Evolutionary conservation across 2,329 filamentous ascomycete species (phyloP).

Genomic region (Beauveria pseudobassiana): DNA sequence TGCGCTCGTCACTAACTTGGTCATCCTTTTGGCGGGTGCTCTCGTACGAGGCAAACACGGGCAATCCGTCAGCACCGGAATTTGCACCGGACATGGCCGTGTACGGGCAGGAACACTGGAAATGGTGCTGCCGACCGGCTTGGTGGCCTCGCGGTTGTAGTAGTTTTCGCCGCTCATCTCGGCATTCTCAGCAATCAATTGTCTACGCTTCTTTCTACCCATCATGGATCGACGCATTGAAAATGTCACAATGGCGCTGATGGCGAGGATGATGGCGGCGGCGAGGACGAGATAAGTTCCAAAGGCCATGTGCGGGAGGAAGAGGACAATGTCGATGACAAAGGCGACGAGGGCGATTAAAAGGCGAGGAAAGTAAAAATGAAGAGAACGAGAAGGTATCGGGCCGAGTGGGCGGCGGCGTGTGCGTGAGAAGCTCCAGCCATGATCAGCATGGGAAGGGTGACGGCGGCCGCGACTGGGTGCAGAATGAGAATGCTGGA

Average conservation of each 20-base stretch:
- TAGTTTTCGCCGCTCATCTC: slow-evolving; percentile 96
- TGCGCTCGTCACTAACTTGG: slow-evolving; percentile 58
- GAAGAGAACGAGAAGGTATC: slow-evolving; percentile 77
- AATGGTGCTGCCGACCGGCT: slow-evolving; percentile 29
- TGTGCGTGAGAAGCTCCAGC: slow-evolving; percentile 80
- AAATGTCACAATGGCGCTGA: slow-evolving; percentile 79
- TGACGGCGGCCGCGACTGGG: slow-evolving; percentile 80
- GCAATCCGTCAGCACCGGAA: slow-evolving; percentile 40
- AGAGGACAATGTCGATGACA: slow-evolving; percentile 86
- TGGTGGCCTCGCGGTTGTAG: slow-evolving; percentile 62
- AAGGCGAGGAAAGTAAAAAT: slow-evolving; percentile 83
- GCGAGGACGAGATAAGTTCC: slow-evolving; percentile 89
- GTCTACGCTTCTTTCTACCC: slow-evolving; percentile 86
- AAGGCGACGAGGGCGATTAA: slow-evolving; percentile 80
- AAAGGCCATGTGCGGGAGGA: slow-evolving; percentile 90
- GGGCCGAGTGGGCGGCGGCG: slow-evolving; percentile 77
- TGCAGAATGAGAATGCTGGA: slow-evolving; percentile 88
- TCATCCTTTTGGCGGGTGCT: slow-evolving; percentile 53
- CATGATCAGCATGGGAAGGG: slow-evolving; percentile 75
- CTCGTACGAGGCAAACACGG: slow-evolving; percentile 59
- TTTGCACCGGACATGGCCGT: slow-evolving; percentile 49
- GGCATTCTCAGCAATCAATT: slow-evolving; percentile 84
- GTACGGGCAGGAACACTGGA: slow-evolving; percentile 52
- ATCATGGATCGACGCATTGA: slow-evolving; percentile 91
- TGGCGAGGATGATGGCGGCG: slow-evolving; percentile 75